Evolutionary conservation across 352 stramenopile species (phyloP), one percentile per base, ranked within the genome.

Genomic region (Blastocystis sp.): DNA sequence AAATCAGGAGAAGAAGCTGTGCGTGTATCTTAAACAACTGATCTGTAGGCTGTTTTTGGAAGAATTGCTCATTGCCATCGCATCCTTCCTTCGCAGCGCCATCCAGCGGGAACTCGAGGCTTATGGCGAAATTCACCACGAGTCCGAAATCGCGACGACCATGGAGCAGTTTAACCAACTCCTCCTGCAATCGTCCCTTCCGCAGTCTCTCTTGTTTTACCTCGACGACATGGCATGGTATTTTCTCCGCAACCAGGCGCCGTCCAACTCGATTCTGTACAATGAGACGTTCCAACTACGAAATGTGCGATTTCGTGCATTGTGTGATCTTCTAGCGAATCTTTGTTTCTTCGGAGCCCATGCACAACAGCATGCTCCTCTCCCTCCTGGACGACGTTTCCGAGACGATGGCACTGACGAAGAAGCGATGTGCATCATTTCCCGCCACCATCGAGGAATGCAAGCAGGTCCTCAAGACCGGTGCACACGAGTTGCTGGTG

Each of bases 361-460:
- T 81, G 19, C 70, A 42, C 2, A n/a, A 21, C 19, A 45, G 45
- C 10, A 14, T 81, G 6, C 1, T 81, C 10, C 48, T 81, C 19
- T 81, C 70, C 1, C 24, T 81, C 3, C 59, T 81, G 1, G 70
- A 81, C 42, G 62, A 69, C 28, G 62, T 69, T 24, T n/a, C 40
- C 7, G 61, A 66, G 28, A 40, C 61, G 4, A 66, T 66, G 61
- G 4, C 28, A 66, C 14, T 66, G 4, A 66, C 61, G 3, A 7
- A n/a, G 28, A 10, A 6, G 4, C 61, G 11, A 40, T n/a, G 7
- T 7, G 28, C 61, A 17, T 17, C 4, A 14, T 40, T 66, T 34
- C 61, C 61, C 11, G 14, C 6, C 17, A 4, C 28, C 24, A 3
- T 61, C 19, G 69, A 34, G 28, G 40, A 79, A 19, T 21, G 21